These are phyloP conservation scores for Microbotryum silenes-acaulis DNA, from an alignment of 1,284 basidiomycete species.

Conservation along the genomic window DNA sequence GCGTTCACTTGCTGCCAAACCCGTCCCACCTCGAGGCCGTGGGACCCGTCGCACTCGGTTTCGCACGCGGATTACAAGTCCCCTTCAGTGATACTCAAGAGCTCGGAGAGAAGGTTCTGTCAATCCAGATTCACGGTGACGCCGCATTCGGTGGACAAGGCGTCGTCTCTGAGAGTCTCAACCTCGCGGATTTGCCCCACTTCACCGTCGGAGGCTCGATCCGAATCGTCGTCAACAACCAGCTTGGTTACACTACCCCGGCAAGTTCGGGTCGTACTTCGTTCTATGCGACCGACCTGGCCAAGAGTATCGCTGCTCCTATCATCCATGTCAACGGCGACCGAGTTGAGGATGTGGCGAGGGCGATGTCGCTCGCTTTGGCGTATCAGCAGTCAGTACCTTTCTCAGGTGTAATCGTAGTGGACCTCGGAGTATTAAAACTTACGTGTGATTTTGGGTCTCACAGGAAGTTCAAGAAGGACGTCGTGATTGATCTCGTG, in stretches of 20 bases:
- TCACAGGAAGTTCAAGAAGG: slow-evolving; percentile 30
- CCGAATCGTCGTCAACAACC: slow-evolving; percentile 76
- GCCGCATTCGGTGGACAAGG: slow-evolving; percentile 84
- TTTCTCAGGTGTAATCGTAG: slow-evolving; percentile 50
- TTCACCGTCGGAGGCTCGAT: slow-evolving; percentile 81
- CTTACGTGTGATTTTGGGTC: not conserved
- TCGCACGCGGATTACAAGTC: slow-evolving; percentile 29
- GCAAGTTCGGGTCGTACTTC: slow-evolving; percentile 72
- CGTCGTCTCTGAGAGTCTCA: slow-evolving; percentile 76
- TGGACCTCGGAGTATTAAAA: slow-evolving; percentile 46
- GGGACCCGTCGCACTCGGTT: slow-evolving; percentile 70
- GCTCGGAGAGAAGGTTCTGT: slow-evolving; percentile 76
- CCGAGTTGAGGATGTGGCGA: slow-evolving; percentile 55
- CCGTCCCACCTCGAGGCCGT: slow-evolving; percentile 83
- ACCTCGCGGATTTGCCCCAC: slow-evolving; percentile 70
- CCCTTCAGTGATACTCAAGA: slow-evolving; percentile 38
- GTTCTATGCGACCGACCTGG: slow-evolving; percentile 78
- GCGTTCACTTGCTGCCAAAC: slow-evolving; percentile 70
- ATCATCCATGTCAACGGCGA: slow-evolving; percentile 89
- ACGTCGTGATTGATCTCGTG: slow-evolving; percentile 66
- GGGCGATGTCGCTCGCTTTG: slow-evolving; percentile 70
- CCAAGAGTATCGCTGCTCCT: slow-evolving; percentile 73
- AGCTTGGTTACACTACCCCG: slow-evolving; percentile 75
- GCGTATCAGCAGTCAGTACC: slow-evolving; percentile 56
- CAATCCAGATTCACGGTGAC: slow-evolving; percentile 80